Evolutionary conservation across 805 yeast species (phyloP).

Genomic region (Lachancea dasiensis): DNA sequence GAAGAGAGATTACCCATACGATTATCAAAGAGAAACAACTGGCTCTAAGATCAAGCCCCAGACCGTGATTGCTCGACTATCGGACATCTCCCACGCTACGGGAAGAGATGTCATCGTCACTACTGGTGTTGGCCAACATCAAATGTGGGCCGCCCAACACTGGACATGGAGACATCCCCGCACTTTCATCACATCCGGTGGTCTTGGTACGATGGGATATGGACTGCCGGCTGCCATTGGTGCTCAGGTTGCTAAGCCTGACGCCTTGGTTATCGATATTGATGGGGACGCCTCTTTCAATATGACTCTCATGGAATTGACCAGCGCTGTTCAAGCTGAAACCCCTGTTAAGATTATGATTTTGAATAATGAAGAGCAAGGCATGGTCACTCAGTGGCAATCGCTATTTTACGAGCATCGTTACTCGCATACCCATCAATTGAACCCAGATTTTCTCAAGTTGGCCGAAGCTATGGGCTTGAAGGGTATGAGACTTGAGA

Average conservation of each 20-base stretch:
- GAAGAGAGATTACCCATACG: slow-evolving; percentile 83
- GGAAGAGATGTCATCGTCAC: slow-evolving; percentile 79
- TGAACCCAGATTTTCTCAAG: slow-evolving; percentile 88
- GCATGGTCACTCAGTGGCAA: slow-evolving; percentile 99
- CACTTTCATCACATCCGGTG: slow-evolving; percentile 95
- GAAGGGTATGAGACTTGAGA: slow-evolving; percentile 67
- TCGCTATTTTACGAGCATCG: slow-evolving; percentile 94
- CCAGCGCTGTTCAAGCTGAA: slow-evolving; percentile 89
- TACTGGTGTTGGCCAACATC: slow-evolving; percentile 99
- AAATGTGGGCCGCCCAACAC: slow-evolving; percentile 99
- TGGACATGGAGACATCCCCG: slow-evolving; percentile 92
- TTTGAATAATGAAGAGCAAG: slow-evolving; percentile 96
- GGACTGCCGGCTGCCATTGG: slow-evolving; percentile 98
- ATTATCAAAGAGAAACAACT: slow-evolving; percentile 73
- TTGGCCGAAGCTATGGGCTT: slow-evolving; percentile 93
- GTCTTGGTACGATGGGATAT: slow-evolving; percentile 97
- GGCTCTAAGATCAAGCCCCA: slow-evolving; percentile 86
- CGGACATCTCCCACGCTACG: slow-evolving; percentile 53
- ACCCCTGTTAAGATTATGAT: slow-evolving; percentile 88
- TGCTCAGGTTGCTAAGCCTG: slow-evolving; percentile 94
- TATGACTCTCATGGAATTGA: slow-evolving; percentile 91
- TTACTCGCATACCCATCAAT: slow-evolving; percentile 96
- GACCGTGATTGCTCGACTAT: slow-evolving; percentile 74
- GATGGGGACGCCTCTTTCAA: slow-evolving; percentile 99
- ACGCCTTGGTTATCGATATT: slow-evolving; percentile 89